phyloP scores from a whole-genome alignment of 208 protist genomes.

The Strigomonas culicis region DNA sequence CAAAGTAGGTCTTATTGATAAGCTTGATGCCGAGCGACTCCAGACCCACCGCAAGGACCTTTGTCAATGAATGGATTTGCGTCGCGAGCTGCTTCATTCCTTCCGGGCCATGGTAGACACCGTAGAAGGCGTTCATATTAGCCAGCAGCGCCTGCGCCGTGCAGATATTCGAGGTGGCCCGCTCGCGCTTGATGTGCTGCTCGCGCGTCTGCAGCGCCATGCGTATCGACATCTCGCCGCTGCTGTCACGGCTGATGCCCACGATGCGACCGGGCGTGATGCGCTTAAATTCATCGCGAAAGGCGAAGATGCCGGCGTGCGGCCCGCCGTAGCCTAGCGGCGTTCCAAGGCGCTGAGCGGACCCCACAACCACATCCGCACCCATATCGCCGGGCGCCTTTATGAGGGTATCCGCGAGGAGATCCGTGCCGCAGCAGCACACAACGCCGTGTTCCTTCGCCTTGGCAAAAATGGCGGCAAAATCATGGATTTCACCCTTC shows the following conservation, averaged over 20 bases:
- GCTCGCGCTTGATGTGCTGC: conserved; percentile 98
- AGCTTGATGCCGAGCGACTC: conserved; percentile 63
- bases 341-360: conserved; percentile 95
- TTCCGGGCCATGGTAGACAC: conserved; percentile 96
- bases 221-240: conserved; percentile 89
- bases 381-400: conserved; percentile 94
- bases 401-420: conserved; percentile 92
- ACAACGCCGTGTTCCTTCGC: conserved; percentile 64
- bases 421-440: conserved; percentile 86
- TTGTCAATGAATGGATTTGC: conserved; percentile 84
- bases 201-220: conserved; percentile 98
- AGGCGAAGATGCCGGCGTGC: conserved; percentile 97
- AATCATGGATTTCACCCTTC: conserved; percentile 85
- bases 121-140: conserved; percentile 97
- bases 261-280: conserved; percentile 95
- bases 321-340: conserved; percentile 96
- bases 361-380: conserved; percentile 94
- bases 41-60: conserved; percentile 81
- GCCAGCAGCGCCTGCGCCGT: conserved; percentile 97
- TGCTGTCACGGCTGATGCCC: conserved; percentile 92
- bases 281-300: conserved; percentile 86
- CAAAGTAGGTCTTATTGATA: conserved; percentile 79
- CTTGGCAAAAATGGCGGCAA: conserved; percentile 49
- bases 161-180: conserved; percentile 97
- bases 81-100: conserved; percentile 92